Base-by-base conservation (phyloP, 805 yeast genomes). In the Metschnikowia similis region DNA sequence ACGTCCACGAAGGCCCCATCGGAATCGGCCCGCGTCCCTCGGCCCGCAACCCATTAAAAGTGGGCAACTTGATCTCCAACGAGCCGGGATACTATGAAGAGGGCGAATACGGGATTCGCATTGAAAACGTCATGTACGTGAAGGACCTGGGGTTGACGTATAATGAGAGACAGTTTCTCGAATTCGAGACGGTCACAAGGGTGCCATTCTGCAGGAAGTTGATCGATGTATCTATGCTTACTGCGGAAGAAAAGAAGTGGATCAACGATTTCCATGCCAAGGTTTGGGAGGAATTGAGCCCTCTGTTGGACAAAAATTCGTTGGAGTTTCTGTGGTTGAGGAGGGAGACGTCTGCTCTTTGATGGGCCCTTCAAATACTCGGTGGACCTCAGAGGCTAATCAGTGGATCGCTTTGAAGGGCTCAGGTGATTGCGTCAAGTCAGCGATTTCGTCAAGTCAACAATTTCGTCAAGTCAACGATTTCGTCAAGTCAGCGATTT, bases 131-230 rank as follows among this genome's bases (percentile, higher is more conserved):
- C 61, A 71, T 81, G 72, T 72, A 61, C 50, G 75, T 77, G 37
- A 73, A 72, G 53, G 73, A 71, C 43, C 58, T 70, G 42, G 77
- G 72, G 8, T 64, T 60, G 47, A 35, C 58, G 0, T 80, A 76
- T 66, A 83, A 81, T 48, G 87, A 81, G 44, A 75, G 72, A 56
- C 67, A 70, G 50, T 85, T 81, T 61, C 77, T 81, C 45, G 81
- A 80, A 52, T 90, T 94, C 64, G 96, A 88, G 53, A 89, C 96
- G 56, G 71, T 89, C 47, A 92, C 98, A 0, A 66, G 83, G 57
- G 87, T 88, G 17, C 99, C 99, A 16, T 86, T 87, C 66, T 89
- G 96, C 65, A 76, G 75, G 55, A 82, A 80, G 45, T 76, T 92
- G 62, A 89, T 91, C 51, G 88, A 90, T 62, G 64, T 58, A 7